Conservation (phyloP, 2,329 filamentous ascomycete genomes). For the Phyllosticta capitalensis region DNA sequence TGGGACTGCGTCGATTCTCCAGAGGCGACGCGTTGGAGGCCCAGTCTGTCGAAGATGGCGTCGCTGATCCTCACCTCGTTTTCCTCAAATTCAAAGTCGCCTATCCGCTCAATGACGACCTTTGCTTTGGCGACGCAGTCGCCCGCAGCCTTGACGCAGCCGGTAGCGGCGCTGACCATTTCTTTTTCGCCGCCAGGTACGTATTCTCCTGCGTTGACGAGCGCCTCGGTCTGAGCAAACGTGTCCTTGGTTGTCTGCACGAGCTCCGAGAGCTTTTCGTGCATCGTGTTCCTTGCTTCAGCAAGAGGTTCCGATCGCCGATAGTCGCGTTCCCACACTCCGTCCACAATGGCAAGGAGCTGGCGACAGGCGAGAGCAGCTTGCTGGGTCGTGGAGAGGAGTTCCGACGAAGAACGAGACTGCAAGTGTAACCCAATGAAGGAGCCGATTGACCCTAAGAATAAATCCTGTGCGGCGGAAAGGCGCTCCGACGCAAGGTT, state of each 20-base stretch:
- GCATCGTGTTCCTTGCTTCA: slow-evolving; percentile 65
- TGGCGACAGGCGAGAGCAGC: slow-evolving; percentile 73
- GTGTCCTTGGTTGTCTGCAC: slow-evolving; percentile 74
- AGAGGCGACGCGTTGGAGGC: slow-evolving; percentile 1
- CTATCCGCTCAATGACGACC: slow-evolving; percentile 74
- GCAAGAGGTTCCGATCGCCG: slow-evolving; percentile 57
- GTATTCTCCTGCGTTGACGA: slow-evolving; percentile 66
- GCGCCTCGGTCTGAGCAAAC: slow-evolving; percentile 57
- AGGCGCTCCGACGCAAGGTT: slow-evolving; percentile 78
- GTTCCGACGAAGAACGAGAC: slow-evolving; percentile 78
- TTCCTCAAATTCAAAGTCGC: slow-evolving; percentile 73
- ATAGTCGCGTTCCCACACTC: slow-evolving; percentile 68
- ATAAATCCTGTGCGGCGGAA: slow-evolving; percentile 71
- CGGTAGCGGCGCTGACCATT: slow-evolving; percentile 69
- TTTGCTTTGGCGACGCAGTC: slow-evolving; percentile 86
- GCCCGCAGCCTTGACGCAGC: slow-evolving; percentile 80
- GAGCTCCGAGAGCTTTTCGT: slow-evolving; percentile 67
- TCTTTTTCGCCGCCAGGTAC: slow-evolving; percentile 69
- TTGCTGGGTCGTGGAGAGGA: slow-evolving; percentile 72
- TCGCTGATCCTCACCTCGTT: slow-evolving; percentile 36
- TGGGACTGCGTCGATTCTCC: slow-evolving; percentile 21
- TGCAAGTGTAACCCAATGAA: slow-evolving; percentile 92
- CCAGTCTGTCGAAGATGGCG: slow-evolving; percentile 25
- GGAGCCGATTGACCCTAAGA: slow-evolving; percentile 81
- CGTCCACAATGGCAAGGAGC: slow-evolving; percentile 69